These are phyloP conservation scores for Globisporangium abappressorium DNA, from an alignment of 352 stramenopile genomes.

Conservation along the genomic window DNA sequence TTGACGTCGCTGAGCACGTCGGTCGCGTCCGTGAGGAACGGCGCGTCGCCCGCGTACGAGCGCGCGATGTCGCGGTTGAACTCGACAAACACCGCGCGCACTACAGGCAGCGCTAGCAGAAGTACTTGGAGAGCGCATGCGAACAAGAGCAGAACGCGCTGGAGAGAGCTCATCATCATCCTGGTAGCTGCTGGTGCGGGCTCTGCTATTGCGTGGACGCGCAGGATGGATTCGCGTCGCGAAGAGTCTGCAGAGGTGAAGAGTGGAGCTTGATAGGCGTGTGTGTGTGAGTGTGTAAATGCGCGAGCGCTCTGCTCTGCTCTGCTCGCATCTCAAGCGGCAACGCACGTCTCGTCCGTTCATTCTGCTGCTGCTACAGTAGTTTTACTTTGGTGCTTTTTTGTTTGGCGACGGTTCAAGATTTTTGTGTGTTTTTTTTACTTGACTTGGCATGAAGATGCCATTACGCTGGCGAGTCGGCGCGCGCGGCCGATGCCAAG, in stretches of 20 bases:
- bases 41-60: conserved; percentile 11
- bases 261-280: too few species aligned
- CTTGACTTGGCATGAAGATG: too few species aligned
- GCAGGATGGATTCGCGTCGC: background rate
- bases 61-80: conserved; percentile 15
- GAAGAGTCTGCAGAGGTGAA: background rate
- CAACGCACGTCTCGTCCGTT: too few species aligned
- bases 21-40: conserved; percentile 13
- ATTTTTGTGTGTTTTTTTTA: too few species aligned
- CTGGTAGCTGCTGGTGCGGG: background rate
- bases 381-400: too few species aligned
- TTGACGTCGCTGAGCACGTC: conserved; percentile 5
- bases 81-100: conserved; percentile 10
- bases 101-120: background rate
- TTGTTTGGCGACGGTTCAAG: too few species aligned
- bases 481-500: background rate
- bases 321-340: background rate
- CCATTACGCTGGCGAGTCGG: too few species aligned
- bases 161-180: background rate
- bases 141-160: background rate
- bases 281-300: background rate
- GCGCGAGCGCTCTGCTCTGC: background rate
- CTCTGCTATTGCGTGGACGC: too few species aligned
- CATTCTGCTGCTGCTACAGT: too few species aligned
- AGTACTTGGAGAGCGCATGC: background rate